Evolutionary conservation across 768 basidiomycete genomes (phyloP), one percentile per base, ranked within the genome.

Genomic region (Mycena floridula): DNA sequence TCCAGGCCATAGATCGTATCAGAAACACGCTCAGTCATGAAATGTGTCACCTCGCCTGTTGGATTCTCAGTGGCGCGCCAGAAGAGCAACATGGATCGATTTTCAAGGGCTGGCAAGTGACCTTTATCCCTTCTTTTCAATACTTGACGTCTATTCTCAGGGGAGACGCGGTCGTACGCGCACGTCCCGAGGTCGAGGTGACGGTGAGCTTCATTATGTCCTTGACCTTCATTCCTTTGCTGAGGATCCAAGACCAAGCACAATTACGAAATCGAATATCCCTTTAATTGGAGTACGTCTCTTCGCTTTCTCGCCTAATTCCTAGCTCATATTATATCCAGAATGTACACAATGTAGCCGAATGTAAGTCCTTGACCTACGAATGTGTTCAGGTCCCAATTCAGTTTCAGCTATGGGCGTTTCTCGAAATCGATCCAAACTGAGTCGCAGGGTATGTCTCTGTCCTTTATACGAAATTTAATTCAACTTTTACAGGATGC

Each of bases 31-130:
- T 94, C 11, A 81, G 87, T 24, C 91, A 94, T 53, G 91, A 94
- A 60, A 91, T 93, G 89, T 93, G 90, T 54, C 91, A 93, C 65
- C 62, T 94, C 25, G 91, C 91, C 2, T 78, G 78, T 45, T 94
- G 90, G 90, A 66, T 88, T 20, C 87, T 94, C 44, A 78, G 85
- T 57, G 66, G 73, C 15, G 71, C 79, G 8, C 74, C 81, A 4
- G 78, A 78, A 46, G 87, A 89, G 58, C 76, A 73, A 6, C 89
- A 93, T 52, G 89, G 89, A 6, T 69, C 63, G 35, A 62, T 79
- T 12, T 92, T 83, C 66, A 86, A 85, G 55, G 60, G 59, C 40
- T 92, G 89, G 89, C 85, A 46, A 45, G 73, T 51, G 5, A 16
- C 23, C 3, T 6, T 32, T 21, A 32, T 18, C 18, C 13, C 15